Percentiles rank a stretch among this genome's conserved stretches.
phyloP scores from a whole-genome alignment of 441 rosid species.

The Gossypium davidsonii region DNA sequence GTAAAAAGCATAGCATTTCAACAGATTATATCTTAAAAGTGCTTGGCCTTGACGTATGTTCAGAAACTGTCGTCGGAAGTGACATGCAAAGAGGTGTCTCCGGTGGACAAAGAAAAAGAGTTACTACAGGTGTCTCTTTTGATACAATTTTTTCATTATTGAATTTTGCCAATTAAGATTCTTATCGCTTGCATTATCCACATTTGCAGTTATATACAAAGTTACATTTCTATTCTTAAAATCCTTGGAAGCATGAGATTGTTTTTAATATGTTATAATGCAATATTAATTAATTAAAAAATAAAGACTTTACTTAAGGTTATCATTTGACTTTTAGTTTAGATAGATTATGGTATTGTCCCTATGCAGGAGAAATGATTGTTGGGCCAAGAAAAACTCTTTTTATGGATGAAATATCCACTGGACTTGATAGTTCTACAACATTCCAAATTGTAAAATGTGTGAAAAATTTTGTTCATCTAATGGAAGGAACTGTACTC shows the following conservation, averaged over 20 bases:
- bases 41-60: constrained; percentile 85
- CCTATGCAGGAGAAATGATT: constrained; percentile 79
- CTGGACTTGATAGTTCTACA: constrained; percentile 94
- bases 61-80: constrained; percentile 81
- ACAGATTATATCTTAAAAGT: constrained; percentile 78
- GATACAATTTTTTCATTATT: not conserved
- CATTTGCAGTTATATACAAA: not conserved
- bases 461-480: constrained; percentile 66
- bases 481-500: constrained; percentile 79
- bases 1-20: constrained; percentile 66
- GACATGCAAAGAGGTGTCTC: constrained; percentile 96
- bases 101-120: constrained; percentile 91
- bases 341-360: not conserved
- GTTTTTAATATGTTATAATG: not conserved
- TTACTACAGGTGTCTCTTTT: constrained; percentile 70
- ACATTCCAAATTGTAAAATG: constrained; percentile 86
- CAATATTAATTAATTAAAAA: not conserved
- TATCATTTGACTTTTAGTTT: not conserved
- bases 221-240: not conserved
- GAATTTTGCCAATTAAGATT: not conserved
- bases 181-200: not conserved
- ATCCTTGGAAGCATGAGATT: not conserved
- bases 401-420: constrained; percentile 95
- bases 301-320: not conserved
- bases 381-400: constrained; percentile 89